Conservation (phyloP, 805 yeast species). For the Kuraishia molischiana region DNA sequence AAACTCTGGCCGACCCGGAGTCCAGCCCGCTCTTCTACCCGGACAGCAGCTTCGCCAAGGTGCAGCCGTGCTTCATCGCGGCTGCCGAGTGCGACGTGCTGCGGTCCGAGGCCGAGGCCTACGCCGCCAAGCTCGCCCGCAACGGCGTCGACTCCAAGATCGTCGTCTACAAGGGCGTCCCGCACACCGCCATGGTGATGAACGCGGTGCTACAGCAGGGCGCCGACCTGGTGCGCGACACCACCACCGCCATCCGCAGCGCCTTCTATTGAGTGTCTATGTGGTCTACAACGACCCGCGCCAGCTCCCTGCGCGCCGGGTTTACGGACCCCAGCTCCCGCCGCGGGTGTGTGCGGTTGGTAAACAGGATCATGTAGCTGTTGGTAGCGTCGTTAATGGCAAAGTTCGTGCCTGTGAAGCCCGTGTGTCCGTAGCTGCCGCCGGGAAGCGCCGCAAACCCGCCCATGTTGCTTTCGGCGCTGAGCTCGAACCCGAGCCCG, state of each 20-base stretch:
- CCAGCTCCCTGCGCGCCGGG: background rate
- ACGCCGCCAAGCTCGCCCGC: constrained; percentile 24
- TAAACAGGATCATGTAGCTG: background rate
- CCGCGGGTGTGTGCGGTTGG: background rate
- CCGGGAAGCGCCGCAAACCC: background rate
- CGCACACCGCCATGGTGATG: constrained; percentile 41
- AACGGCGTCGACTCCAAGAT: constrained; percentile 26
- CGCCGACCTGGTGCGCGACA: constrained; percentile 20
- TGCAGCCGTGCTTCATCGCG: constrained; percentile 31
- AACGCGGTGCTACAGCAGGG: constrained; percentile 27
- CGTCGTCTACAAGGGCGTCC: constrained; percentile 30
- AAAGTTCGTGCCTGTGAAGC: background rate
- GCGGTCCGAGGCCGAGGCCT: constrained; percentile 32
- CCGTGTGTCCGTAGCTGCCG: background rate
- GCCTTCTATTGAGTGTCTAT: constrained; percentile 13
- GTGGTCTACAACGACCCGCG: background rate
- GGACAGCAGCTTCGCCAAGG: constrained; percentile 25
- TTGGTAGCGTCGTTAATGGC: background rate
- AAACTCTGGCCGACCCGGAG: constrained; percentile 19
- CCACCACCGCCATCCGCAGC: constrained; percentile 18
- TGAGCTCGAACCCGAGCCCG: constrained; percentile 1
- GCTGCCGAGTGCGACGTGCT: constrained; percentile 35
- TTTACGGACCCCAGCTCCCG: background rate
- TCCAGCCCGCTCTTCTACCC: constrained; percentile 32
- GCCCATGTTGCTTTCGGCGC: background rate